Evolutionary conservation across 352 stramenopile species (phyloP), one percentile per base, ranked within the genome.

Genomic region (Elongisporangium senticosum): DNA sequence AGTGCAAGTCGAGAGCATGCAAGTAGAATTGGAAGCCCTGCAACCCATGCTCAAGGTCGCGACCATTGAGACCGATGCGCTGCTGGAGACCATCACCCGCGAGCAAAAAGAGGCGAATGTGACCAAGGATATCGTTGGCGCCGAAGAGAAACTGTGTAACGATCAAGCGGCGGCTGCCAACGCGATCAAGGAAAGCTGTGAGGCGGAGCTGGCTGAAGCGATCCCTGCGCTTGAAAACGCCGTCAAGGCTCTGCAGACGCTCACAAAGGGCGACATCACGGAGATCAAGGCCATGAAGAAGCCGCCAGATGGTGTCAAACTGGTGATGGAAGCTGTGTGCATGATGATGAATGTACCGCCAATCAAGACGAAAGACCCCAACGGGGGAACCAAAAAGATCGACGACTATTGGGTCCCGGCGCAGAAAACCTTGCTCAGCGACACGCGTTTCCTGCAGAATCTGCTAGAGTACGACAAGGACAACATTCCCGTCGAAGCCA

Each of bases 281-380:
- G 95, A 98, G 69, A 94, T 98, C 50, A 98, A 98, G 68, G 88
- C 85, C n/a, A 98, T 98, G 92, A 98, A 97, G 68, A 98, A 97
- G 59, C 95, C 95, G 0, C 93, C 95, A 19, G 80, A 96, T 52
- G 95, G 87, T 4, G 96, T 98, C 11, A 98, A 98, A 62, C 72
- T 98, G 3, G 90, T 96, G 19, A 96, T 98, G 86, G 90, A 97
- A 55, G 91, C 92, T 6, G 92, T 98, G 7, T 98, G 91, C 65
- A 95, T 98, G 55, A 97, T 98, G 87, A 97, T 98, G 89, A 77
- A 78, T 26, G 86, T 98, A 0, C 80, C 90, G 14, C 93, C 94
- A 0, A 70, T 96, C 37, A 98, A 97, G 56, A 82, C 96, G 0
- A 96, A 97, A 26, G 95, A 98, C 53, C 91, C 95, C 0, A 89